Percentiles rank a stretch among this genome's conserved stretches.
Conservation (phyloP, 148 eudicot genomes). For the Rhododendron simsii region DNA sequence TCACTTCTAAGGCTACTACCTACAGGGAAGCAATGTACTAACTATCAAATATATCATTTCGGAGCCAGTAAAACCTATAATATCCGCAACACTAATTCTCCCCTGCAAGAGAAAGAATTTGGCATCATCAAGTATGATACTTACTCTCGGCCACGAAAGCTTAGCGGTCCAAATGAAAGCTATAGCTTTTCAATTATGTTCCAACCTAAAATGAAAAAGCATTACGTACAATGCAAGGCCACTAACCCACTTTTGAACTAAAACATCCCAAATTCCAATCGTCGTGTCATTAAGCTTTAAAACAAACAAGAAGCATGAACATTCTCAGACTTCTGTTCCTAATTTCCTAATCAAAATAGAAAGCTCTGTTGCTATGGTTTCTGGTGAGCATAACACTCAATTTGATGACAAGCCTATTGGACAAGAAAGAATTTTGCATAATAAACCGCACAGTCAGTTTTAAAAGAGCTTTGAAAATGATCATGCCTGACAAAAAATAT, state of each 20-base stretch:
- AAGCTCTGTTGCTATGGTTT: neutral
- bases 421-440: neutral
- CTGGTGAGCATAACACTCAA: neutral
- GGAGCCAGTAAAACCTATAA: conserved; percentile 49
- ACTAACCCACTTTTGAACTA: neutral
- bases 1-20: neutral
- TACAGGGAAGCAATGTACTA: conserved; percentile 5
- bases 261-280: neutral
- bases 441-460: neutral
- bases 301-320: neutral
- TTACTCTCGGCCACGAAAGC: neutral
- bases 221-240: neutral
- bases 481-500: neutral
- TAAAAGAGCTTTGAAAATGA: neutral
- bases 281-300: neutral
- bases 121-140: neutral
- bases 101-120: conserved; percentile 42
- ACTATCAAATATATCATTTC: conserved; percentile 66
- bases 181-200: neutral
- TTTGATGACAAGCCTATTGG: neutral
- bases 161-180: neutral
- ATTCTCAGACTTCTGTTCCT: neutral
- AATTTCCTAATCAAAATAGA: neutral
- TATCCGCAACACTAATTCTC: conserved; percentile 58
- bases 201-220: neutral